phyloP scores from a whole-genome alignment of 345 rosid species.

The Odontarrhena argentea region DNA sequence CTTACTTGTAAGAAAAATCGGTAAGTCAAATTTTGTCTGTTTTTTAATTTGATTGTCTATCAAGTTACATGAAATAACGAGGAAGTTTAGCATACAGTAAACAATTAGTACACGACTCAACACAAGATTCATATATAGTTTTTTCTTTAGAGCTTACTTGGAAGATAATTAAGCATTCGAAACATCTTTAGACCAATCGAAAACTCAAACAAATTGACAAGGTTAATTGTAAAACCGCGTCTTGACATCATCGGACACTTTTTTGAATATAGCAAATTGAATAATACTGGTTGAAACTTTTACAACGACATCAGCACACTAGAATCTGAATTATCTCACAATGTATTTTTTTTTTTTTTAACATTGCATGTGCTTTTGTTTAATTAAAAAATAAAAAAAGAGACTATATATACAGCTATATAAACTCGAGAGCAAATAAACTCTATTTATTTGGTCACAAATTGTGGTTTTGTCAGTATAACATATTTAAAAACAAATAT shows the following conservation, averaged over 20 bases:
- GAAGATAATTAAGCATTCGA: slow-evolving; percentile 5
- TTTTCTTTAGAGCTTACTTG: slow-evolving; percentile 8
- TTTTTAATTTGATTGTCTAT: neutral
- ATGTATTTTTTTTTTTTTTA: too few species aligned
- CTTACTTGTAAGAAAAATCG: too few species aligned
- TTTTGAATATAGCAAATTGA: neutral
- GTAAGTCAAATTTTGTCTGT: neutral
- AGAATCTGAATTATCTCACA: too few species aligned
- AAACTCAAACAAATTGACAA: neutral
- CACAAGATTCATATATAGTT: neutral
- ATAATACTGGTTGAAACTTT: too few species aligned
- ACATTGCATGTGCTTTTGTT: too few species aligned
- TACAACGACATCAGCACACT: too few species aligned
- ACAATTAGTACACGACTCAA: neutral
- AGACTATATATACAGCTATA: too few species aligned
- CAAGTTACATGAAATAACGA: neutral
- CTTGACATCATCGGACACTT: neutral
- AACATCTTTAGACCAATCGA: neutral
- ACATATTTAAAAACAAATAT: too few species aligned
- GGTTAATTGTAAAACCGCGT: neutral
- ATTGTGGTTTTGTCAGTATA: too few species aligned
- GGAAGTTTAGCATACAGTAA: neutral
- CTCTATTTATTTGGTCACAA: too few species aligned
- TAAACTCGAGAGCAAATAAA: too few species aligned
- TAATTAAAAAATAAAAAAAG: too few species aligned